Base-by-base conservation (phyloP, 1,284 basidiomycete genomes). In the Ganoderma lucidum region DNA sequence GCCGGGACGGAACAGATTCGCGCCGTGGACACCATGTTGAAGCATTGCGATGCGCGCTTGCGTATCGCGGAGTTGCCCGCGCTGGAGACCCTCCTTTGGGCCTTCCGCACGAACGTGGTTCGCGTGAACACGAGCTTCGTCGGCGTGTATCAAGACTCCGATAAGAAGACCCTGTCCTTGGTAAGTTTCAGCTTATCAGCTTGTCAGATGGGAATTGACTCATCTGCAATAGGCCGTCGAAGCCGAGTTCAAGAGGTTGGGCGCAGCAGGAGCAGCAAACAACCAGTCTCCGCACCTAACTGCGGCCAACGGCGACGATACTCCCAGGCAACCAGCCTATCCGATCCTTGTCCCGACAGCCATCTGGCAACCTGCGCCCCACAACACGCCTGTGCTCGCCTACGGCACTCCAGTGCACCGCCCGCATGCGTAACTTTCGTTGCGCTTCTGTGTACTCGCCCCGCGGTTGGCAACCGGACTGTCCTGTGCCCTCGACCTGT, bases 1-100 rank as follows among this genome's bases (percentile, higher is more conserved):
- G 62, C 39, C 6, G 70, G 75, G 6, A 66, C 80, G 17, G 80
- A 82, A 70, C 78, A 82, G 64, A 69, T 81, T 10, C 73, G 76
- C 28, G 78, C 76, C 2, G 70, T 78, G 15, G 75, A 87, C 15
- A 59, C 65, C 6, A 71, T 79, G 64, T 12, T 77, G 10, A 56
- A 53, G n/a, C 74, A 74, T 48, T 63, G 72, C 14, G 70, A 73
- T 45, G 70, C 67, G 28, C 59, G 58, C 12, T 60, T 77, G 41
- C 69, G 63, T 30, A 63, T 66, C 5, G 66, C 66, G 9, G 61
- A 66, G 19, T 59, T 65, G 6, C 44, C 41, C 4, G 55, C 37
- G 2, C 64, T 74, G 51, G 41, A 55, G 12, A 48, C 64, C 6
- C 15, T 42, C 39, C 37, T 68, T 30, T 39, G 51, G 17, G 48